Percentiles rank a stretch among this genome's conserved stretches.
phyloP scores from a whole-genome alignment of 148 eudicot species.

The Silene uniflora region DNA sequence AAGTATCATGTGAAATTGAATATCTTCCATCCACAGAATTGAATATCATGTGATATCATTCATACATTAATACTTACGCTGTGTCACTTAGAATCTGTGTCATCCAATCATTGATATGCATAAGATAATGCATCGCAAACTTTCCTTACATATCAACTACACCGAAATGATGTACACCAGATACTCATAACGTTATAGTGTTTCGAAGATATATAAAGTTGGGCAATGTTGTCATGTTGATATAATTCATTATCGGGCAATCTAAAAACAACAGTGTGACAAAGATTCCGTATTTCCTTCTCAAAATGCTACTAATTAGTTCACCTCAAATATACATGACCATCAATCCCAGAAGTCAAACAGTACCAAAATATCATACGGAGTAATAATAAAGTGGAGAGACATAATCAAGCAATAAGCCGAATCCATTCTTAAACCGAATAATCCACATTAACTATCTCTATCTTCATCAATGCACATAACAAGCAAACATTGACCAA shows the following conservation, averaged over 20 bases:
- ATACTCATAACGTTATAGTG: background rate
- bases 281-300: background rate
- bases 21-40: background rate
- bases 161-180: background rate
- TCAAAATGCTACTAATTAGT: background rate
- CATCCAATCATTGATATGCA: background rate
- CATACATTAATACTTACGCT: background rate
- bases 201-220: background rate
- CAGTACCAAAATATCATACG: background rate
- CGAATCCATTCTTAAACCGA: background rate
- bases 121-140: background rate
- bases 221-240: background rate
- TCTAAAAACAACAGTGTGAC: background rate
- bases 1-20: background rate
- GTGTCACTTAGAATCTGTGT: background rate
- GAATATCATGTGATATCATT: background rate
- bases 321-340: background rate
- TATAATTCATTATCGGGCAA: slow-evolving; percentile 10
- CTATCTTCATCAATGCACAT: background rate
- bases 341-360: background rate
- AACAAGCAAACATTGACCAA: background rate
- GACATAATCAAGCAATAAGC: background rate
- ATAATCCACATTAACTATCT: background rate
- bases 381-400: background rate
- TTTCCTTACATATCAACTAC: background rate